phyloP scores from a whole-genome alignment of 2,329 filamentous ascomycete genomes.

The Ceratocystis diversiconidia region DNA sequence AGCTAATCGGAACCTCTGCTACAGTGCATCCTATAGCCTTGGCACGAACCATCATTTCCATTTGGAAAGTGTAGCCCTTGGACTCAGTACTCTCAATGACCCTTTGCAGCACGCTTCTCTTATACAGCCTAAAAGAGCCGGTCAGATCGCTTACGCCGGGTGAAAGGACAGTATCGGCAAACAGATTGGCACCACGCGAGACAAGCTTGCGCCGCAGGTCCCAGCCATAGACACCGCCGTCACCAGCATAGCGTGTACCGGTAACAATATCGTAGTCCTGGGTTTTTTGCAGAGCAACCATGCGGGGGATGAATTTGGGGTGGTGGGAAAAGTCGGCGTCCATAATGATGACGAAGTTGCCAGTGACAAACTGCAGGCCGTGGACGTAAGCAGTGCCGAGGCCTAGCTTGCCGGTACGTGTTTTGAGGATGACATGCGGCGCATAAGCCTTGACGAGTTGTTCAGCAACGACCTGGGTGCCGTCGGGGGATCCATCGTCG shows the following conservation, averaged over 20 bases:
- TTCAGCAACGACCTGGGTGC: slow-evolving; percentile 77
- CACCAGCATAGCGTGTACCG: slow-evolving; percentile 80
- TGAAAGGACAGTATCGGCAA: slow-evolving; percentile 84
- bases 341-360: slow-evolving; percentile 99
- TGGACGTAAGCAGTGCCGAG: slow-evolving; percentile 94
- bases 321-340: slow-evolving; percentile 99
- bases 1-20: slow-evolving; percentile 88
- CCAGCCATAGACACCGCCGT: slow-evolving; percentile 90
- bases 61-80: slow-evolving; percentile 98
- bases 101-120: slow-evolving; percentile 75
- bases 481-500: slow-evolving; percentile 94
- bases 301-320: slow-evolving; percentile 93
- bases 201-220: slow-evolving; percentile 83
- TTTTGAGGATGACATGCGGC: slow-evolving; percentile 66
- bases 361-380: slow-evolving; percentile 75
- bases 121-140: slow-evolving; percentile 88
- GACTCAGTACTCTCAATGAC: slow-evolving; percentile 84
- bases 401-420: slow-evolving; percentile 89
- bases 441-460: slow-evolving; percentile 81
- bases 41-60: slow-evolving; percentile 97
- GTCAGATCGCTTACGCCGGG: slow-evolving; percentile 93
- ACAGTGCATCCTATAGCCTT: slow-evolving; percentile 93
- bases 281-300: slow-evolving; percentile 67
- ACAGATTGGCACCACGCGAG: slow-evolving; percentile 78
- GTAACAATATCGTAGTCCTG: slow-evolving; percentile 92